Evolutionary conservation across 257 asterid genomes (phyloP).

Genomic region (Anisodus tanguticus): DNA sequence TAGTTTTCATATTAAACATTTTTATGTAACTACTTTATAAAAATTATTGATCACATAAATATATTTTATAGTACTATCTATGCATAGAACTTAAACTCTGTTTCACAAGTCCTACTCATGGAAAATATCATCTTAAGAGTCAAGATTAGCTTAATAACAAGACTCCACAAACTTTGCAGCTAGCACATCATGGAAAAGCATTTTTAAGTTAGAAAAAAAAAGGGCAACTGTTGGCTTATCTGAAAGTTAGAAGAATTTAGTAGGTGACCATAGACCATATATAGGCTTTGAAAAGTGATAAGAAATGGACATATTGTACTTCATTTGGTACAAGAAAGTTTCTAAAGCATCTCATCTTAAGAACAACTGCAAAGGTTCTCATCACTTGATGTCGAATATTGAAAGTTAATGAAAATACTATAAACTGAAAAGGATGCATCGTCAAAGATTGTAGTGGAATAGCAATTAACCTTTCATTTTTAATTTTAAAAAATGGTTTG

Average conservation of each 20-base stretch:
- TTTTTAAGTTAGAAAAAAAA: background rate
- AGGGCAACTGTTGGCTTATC: background rate
- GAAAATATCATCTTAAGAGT: background rate
- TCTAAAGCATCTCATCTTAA: background rate
- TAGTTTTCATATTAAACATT: too few relatives aligned
- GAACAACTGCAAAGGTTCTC: background rate
- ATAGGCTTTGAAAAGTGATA: conserved; percentile 19
- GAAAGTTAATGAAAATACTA: background rate
- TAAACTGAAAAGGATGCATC: background rate
- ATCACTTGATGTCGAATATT: background rate
- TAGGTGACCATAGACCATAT: background rate
- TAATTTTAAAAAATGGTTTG: too few relatives aligned
- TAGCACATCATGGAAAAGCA: conserved; percentile 1
- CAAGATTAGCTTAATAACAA: background rate
- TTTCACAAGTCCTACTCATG: background rate
- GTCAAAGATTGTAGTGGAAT: background rate
- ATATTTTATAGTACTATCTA: background rate
- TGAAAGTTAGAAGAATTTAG: conserved; percentile 14
- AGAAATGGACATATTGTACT: background rate
- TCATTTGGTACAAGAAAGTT: conserved; percentile 24
- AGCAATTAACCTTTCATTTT: background rate
- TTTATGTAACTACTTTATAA: too few relatives aligned
- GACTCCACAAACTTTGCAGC: background rate
- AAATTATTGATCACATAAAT: too few relatives aligned
- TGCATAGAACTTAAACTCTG: background rate